These are phyloP conservation scores for Diaporthe batatas DNA, from an alignment of 2,329 filamentous ascomycete genomes.

Conservation along the genomic window DNA sequence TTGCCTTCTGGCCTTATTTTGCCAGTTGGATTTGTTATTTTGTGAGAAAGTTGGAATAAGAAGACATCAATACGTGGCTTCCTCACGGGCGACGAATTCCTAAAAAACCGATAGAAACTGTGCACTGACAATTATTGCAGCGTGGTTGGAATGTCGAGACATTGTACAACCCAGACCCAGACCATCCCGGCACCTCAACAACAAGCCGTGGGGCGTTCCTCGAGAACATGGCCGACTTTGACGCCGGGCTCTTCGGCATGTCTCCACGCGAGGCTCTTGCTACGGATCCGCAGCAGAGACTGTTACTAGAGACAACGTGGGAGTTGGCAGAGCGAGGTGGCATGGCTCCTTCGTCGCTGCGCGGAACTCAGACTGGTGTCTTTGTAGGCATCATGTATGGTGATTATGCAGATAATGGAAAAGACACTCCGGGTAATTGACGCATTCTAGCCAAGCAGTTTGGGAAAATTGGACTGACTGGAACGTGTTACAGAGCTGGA, in stretches of 20 bases:
- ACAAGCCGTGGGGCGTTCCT: constrained; percentile 25
- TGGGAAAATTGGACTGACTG: not conserved
- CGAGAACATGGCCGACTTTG: constrained; percentile 35
- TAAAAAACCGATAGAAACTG: not conserved
- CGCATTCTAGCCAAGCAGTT: no score
- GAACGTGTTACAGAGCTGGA: not conserved
- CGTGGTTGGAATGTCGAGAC: constrained; percentile 15
- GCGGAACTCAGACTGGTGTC: constrained; percentile 47
- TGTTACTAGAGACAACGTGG: constrained; percentile 45
- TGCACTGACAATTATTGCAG: not conserved
- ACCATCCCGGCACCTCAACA: constrained; percentile 42
- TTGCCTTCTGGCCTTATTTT: no score
- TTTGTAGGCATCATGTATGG: constrained; percentile 46
- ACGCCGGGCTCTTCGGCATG: constrained; percentile 49
- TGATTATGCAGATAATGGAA: constrained; percentile 45
- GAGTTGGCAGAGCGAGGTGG: constrained; percentile 46
- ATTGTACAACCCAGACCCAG: constrained; percentile 33
- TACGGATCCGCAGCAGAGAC: constrained; percentile 41
- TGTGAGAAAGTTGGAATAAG: no score
- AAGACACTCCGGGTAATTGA: not conserved
- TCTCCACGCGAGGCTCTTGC: constrained; percentile 44
- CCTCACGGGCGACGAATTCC: no score
- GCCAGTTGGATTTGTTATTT: no score
- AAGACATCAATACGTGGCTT: no score
- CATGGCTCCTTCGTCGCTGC: constrained; percentile 41